phyloP scores from a whole-genome alignment of 192 early-diverging fungal genomes.

The Coemansia sp. region DNA sequence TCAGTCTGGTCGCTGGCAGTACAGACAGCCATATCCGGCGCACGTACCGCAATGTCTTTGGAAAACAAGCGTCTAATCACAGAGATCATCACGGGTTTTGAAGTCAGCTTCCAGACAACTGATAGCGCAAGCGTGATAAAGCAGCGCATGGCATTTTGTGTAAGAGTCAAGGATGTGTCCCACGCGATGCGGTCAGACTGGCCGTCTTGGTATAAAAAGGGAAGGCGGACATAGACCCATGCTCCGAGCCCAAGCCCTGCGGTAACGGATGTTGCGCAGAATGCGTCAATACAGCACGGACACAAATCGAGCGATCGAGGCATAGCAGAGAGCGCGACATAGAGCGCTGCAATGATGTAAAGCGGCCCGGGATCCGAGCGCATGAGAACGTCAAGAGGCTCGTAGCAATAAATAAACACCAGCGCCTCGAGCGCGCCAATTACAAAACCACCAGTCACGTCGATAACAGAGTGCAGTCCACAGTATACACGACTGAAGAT shows the following conservation, averaged over 20 bases:
- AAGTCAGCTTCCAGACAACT: constrained; percentile 46
- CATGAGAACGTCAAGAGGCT: constrained; percentile 30
- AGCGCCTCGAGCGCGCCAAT: constrained; percentile 64
- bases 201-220: constrained; percentile 38
- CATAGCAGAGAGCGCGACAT: constrained; percentile 26
- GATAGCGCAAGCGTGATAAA: constrained; percentile 27
- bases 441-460: constrained; percentile 68
- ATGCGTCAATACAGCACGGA: constrained; percentile 54
- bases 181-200: constrained; percentile 37
- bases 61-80: constrained; percentile 17
- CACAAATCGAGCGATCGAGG: constrained; percentile 50
- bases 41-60: neutral
- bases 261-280: constrained; percentile 46
- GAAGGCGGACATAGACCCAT: constrained; percentile 44
- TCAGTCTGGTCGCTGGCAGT: neutral
- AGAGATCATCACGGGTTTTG: constrained; percentile 28
- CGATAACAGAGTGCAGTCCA: constrained; percentile 84
- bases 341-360: constrained; percentile 27
- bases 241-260: constrained; percentile 37
- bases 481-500: constrained; percentile 76
- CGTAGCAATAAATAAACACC: constrained; percentile 31
- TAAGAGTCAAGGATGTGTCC: constrained; percentile 34
- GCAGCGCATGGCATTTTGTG: constrained; percentile 38
- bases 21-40: neutral
- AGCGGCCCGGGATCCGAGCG: constrained; percentile 40